A percentile compares a stretch with the other conserved stretches of the same genome.
These are phyloP conservation scores for Theobroma grandiflorum DNA, from an alignment of 441 rosid genomes.

Conservation along the genomic window DNA sequence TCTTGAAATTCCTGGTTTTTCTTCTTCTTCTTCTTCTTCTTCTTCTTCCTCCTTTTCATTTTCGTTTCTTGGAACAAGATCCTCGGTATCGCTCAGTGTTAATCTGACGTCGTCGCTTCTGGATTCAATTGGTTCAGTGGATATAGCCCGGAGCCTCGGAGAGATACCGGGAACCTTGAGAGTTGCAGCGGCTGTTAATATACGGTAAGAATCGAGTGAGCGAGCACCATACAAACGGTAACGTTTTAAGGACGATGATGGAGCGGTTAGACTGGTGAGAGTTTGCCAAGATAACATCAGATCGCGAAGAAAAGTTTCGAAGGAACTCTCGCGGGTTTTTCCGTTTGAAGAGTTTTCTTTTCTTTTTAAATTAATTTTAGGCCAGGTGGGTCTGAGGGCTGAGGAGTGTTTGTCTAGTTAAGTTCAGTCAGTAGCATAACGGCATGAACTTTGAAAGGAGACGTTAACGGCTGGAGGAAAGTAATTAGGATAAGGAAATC, in stretches of 20 bases:
- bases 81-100: slow-evolving; percentile 16
- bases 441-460: not conserved
- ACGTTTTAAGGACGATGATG: slow-evolving; percentile 30
- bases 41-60: slow-evolving; percentile 38
- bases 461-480: not conserved
- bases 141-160: slow-evolving; percentile 40
- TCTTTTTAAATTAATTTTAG: not conserved
- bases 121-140: slow-evolving; percentile 41
- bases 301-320: not conserved
- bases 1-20: slow-evolving; percentile 60
- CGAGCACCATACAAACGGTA: slow-evolving; percentile 15
- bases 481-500: slow-evolving; percentile 37
- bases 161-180: slow-evolving; percentile 32
- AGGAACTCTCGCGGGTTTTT: slow-evolving; percentile 7
- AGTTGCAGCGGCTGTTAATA: slow-evolving; percentile 12
- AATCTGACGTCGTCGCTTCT: slow-evolving; percentile 25
- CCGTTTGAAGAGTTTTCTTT: not conserved
- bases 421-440: not conserved
- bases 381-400: not conserved
- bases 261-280: slow-evolving; percentile 47
- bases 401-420: not conserved
- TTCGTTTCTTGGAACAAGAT: slow-evolving; percentile 22
- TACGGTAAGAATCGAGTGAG: slow-evolving; percentile 21
- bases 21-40: slow-evolving; percentile 42
- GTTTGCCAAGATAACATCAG: slow-evolving; percentile 52